phyloP scores from a whole-genome alignment of 495 filamentous ascomycete species.

The Beverwykella pulmonaria region DNA sequence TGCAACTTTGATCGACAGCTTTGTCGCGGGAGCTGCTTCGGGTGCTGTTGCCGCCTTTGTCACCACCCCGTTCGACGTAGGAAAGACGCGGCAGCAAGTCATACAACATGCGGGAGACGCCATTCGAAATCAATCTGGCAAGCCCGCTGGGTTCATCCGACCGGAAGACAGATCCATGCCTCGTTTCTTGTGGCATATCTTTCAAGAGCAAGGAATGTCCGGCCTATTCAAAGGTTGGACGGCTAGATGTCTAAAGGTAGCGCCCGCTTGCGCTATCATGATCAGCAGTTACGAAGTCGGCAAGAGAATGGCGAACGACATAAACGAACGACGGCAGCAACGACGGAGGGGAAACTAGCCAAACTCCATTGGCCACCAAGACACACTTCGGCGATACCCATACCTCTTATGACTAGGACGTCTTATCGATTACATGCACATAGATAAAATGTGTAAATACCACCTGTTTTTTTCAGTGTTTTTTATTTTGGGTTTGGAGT shows the following conservation, averaged over 20 bases:
- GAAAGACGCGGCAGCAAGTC: conserved; percentile 92
- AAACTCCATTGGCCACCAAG: background rate
- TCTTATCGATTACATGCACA: too few relatives aligned
- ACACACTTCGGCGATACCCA: too few relatives aligned
- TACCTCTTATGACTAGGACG: too few relatives aligned
- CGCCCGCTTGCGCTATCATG: conserved; percentile 99
- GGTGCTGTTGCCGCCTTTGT: conserved; percentile 85
- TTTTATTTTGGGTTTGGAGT: background rate
- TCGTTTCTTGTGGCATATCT: conserved; percentile 83
- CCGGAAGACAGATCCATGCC: conserved; percentile 77
- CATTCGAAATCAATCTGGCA: conserved; percentile 35
- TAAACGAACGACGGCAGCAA: conserved; percentile 64
- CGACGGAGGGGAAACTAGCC: background rate
- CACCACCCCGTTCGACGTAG: conserved; percentile 95
- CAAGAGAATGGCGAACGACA: conserved; percentile 78
- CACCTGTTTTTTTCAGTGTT: too few relatives aligned
- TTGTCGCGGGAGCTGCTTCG: conserved; percentile 78
- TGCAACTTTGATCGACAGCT: conserved; percentile 81
- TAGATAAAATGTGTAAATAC: too few relatives aligned
- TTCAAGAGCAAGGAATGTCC: conserved; percentile 73
- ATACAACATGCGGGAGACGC: conserved; percentile 58
- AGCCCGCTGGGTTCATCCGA: conserved; percentile 45
- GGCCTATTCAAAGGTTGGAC: conserved; percentile 91
- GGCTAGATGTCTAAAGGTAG: conserved; percentile 88
- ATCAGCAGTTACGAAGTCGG: conserved; percentile 96